Evolutionary conservation across 2,329 filamentous ascomycete species (phyloP).

Genomic region (Amylocarpus encephaloides): DNA sequence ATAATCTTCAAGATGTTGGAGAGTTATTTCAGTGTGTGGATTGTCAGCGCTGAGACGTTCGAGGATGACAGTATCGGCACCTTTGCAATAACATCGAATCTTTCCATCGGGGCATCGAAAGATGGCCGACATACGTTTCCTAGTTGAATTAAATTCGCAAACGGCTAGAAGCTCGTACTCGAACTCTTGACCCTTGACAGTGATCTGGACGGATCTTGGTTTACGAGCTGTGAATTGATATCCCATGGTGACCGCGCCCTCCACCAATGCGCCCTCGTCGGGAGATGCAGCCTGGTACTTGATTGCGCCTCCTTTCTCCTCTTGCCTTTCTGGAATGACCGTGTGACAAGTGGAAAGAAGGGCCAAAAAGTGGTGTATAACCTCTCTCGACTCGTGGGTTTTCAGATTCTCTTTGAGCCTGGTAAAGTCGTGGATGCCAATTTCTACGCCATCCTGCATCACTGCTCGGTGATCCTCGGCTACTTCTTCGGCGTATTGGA

Average conservation of each 20-base stretch:
- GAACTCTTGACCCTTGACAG: constrained; percentile 61
- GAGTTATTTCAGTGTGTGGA: constrained; percentile 78
- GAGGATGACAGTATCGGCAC: constrained; percentile 93
- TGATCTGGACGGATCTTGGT: constrained; percentile 79
- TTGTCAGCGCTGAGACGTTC: constrained; percentile 82
- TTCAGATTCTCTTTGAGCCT: constrained; percentile 53
- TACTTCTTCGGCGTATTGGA: constrained; percentile 89
- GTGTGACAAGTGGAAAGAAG: constrained; percentile 90
- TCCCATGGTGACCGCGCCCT: constrained; percentile 78
- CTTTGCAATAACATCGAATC: constrained; percentile 90
- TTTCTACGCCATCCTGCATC: constrained; percentile 68
- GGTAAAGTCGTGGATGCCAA: constrained; percentile 64
- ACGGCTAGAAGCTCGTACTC: constrained; percentile 92
- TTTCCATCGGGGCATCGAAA: constrained; percentile 95
- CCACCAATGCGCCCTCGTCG: constrained; percentile 92
- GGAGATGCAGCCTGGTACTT: constrained; percentile 98
- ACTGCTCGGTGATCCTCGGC: constrained; percentile 83
- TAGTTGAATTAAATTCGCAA: constrained; percentile 97
- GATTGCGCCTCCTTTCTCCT: constrained; percentile 72
- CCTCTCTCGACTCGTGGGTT: constrained; percentile 49
- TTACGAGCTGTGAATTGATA: constrained; percentile 90
- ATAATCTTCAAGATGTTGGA: constrained; percentile 96
- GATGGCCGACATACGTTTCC: constrained; percentile 97
- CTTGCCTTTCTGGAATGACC: constrained; percentile 85
- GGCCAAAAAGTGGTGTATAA: constrained; percentile 77